Percentiles rank a stretch among this genome's conserved stretches.
These are phyloP conservation scores for Nitzschia putrida DNA, from an alignment of 108 stramenopile species.

Conservation along the genomic window DNA sequence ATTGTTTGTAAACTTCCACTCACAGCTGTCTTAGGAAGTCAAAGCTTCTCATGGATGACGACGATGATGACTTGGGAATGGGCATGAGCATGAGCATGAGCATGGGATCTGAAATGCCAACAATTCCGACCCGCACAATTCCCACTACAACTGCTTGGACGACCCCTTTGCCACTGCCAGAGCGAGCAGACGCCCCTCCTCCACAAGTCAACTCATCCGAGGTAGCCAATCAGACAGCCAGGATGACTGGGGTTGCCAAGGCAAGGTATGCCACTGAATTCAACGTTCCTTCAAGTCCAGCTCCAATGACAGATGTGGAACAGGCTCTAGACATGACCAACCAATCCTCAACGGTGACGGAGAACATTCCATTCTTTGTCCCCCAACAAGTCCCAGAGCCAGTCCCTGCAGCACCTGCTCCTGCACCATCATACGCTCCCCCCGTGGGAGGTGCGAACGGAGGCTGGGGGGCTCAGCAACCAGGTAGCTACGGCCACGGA, in stretches of 20 bases:
- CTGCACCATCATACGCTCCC: conserved; percentile 11
- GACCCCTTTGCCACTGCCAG: conserved; percentile 52
- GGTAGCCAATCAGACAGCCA: conserved; percentile 44
- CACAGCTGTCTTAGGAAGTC: conserved; percentile 48
- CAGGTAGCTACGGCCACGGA: background rate
- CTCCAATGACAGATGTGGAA: conserved; percentile 79
- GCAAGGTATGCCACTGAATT: conserved; percentile 59
- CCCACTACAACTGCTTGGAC: conserved; percentile 55
- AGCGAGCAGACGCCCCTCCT: conserved; percentile 53
- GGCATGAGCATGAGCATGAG: no score
- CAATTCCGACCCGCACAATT: conserved; percentile 47
- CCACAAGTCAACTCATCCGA: conserved; percentile 68
- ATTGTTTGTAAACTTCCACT: background rate
- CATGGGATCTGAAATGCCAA: conserved; percentile 9
- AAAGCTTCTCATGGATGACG: conserved; percentile 51
- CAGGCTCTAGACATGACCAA: conserved; percentile 78
- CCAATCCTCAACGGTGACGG: conserved; percentile 53
- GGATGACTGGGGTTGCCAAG: conserved; percentile 32
- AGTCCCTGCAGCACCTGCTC: conserved; percentile 26
- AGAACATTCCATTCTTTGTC: conserved; percentile 77
- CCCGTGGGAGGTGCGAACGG: background rate
- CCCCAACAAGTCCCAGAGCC: conserved; percentile 48
- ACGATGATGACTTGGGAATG: conserved; percentile 54
- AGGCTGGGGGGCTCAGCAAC: background rate
- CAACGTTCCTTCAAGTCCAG: conserved; percentile 65